A percentile compares a stretch with the other conserved stretches of the same genome.
Evolutionary conservation across 805 yeast species (phyloP).

Genomic region (Ogataea henricii): DNA sequence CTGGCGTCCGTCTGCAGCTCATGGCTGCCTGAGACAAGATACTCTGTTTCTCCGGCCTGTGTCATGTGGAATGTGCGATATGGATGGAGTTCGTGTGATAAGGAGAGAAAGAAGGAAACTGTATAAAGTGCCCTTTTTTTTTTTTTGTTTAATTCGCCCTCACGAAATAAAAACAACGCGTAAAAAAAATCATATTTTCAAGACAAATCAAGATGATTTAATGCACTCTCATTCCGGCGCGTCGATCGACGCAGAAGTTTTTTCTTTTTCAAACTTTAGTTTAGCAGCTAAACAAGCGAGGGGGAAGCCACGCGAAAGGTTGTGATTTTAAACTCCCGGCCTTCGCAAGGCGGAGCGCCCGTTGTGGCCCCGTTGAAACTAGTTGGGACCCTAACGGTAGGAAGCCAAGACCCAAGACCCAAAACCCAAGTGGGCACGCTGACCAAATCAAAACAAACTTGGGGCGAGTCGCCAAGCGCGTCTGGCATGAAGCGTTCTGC

Average conservation of each 20-base stretch:
- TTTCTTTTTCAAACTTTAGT: too few relatives aligned
- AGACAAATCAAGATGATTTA: background rate
- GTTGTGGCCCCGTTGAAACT: background rate
- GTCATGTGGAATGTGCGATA: conserved; percentile 8
- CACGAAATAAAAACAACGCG: conserved; percentile 24
- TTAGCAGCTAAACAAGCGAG: too few relatives aligned
- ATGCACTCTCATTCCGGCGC: conserved; percentile 11
- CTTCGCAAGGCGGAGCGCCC: background rate
- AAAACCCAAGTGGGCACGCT: too few relatives aligned
- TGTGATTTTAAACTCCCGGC: background rate
- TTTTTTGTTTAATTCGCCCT: conserved; percentile 9
- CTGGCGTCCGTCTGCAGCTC: conserved; percentile 11
- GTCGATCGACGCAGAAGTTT: conserved; percentile 8
- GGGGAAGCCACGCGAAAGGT: background rate
- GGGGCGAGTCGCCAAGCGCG: too few relatives aligned
- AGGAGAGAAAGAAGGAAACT: background rate
- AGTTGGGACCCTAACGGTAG: background rate
- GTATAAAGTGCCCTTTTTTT: background rate
- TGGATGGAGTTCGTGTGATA: background rate
- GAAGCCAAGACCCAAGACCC: too few relatives aligned
- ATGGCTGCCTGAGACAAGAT: conserved; percentile 13
- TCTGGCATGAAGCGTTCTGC: too few relatives aligned
- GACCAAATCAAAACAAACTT: too few relatives aligned
- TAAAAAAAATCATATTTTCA: conserved; percentile 5
- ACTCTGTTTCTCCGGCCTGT: conserved; percentile 18